Percentiles rank a stretch among this genome's conserved stretches.
Evolutionary conservation across 1,139 yeast species (phyloP).

Genomic region (Hanseniaspora gamundiae): DNA sequence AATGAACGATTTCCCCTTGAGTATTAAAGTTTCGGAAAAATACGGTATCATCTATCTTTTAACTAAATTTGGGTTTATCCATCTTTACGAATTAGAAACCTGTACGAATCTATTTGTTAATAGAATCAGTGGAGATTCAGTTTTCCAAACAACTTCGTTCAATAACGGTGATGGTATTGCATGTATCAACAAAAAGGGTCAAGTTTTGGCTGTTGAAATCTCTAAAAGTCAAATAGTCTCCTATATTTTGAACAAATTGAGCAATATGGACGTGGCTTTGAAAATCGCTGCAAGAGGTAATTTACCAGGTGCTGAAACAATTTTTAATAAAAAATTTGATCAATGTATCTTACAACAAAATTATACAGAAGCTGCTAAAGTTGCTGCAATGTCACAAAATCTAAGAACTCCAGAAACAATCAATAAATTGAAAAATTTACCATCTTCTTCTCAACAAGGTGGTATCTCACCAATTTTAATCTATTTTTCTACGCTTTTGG

Average conservation of each 20-base stretch:
- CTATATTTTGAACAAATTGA: constrained; percentile 74
- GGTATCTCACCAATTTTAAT: constrained; percentile 89
- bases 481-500: constrained; percentile 83
- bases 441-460: constrained; percentile 49
- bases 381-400: constrained; percentile 92
- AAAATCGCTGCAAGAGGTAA: constrained; percentile 92
- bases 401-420: constrained; percentile 92
- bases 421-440: constrained; percentile 79
- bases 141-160: constrained; percentile 77
- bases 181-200: constrained; percentile 91
- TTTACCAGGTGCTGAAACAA: constrained; percentile 89
- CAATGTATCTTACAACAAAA: constrained; percentile 74
- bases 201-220: constrained; percentile 85
- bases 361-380: constrained; percentile 85
- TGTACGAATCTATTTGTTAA: constrained; percentile 91
- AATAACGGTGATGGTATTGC: constrained; percentile 72
- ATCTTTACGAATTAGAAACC: constrained; percentile 84
- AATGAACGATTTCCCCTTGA: constrained; percentile 89
- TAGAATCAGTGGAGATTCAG: constrained; percentile 92
- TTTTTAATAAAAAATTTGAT: constrained; percentile 87
- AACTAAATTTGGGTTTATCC: constrained; percentile 94
- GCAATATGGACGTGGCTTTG: constrained; percentile 79
- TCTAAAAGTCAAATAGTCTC: constrained; percentile 80
- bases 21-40: constrained; percentile 74
- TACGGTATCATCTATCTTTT: constrained; percentile 81